Evolutionary conservation across 2,329 filamentous ascomycete species (phyloP).

Genomic region (Pseudogymnoascus sp.): DNA sequence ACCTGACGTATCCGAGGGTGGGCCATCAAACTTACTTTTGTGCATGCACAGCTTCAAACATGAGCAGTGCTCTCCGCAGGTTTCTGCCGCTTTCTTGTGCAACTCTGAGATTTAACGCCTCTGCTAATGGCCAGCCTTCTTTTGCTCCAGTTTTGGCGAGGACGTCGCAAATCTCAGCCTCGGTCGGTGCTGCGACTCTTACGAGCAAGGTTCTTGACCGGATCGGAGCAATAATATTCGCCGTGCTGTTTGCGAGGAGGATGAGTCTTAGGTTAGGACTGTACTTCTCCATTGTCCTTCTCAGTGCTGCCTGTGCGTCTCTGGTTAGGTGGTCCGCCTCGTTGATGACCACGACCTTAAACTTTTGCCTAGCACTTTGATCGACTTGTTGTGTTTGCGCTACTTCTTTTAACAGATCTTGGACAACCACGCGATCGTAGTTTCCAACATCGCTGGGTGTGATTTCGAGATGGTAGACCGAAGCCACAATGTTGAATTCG

Average conservation of each 20-base stretch:
- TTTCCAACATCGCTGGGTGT: slow-evolving; percentile 94
- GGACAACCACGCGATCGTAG: slow-evolving; percentile 91
- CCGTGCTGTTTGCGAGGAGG: slow-evolving; percentile 87
- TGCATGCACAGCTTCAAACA: slow-evolving; percentile 95
- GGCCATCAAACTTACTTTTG: slow-evolving; percentile 63
- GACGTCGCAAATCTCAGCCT: slow-evolving; percentile 74
- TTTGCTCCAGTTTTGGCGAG: slow-evolving; percentile 63
- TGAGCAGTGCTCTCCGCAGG: slow-evolving; percentile 78
- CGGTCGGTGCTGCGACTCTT: slow-evolving; percentile 79
- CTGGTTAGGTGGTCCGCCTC: slow-evolving; percentile 91
- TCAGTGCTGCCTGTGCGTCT: slow-evolving; percentile 89
- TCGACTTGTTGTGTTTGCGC: slow-evolving; percentile 99
- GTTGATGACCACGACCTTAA: slow-evolving; percentile 99
- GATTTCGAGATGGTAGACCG: slow-evolving; percentile 96
- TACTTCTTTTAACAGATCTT: slow-evolving; percentile 93
- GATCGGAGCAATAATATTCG: slow-evolving; percentile 98
- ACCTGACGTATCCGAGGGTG: background rate
- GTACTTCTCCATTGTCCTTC: slow-evolving; percentile 99
- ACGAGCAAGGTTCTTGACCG: slow-evolving; percentile 85
- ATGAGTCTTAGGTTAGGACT: slow-evolving; percentile 90
- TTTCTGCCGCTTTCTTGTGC: slow-evolving; percentile 88
- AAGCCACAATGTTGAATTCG: slow-evolving; percentile 97
- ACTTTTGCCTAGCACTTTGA: slow-evolving; percentile 76
- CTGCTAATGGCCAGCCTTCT: slow-evolving; percentile 71
- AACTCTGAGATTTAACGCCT: slow-evolving; percentile 72